These are phyloP conservation scores for Naganishia liquefaciens DNA, from an alignment of 1,284 basidiomycete genomes.

Conservation along the genomic window DNA sequence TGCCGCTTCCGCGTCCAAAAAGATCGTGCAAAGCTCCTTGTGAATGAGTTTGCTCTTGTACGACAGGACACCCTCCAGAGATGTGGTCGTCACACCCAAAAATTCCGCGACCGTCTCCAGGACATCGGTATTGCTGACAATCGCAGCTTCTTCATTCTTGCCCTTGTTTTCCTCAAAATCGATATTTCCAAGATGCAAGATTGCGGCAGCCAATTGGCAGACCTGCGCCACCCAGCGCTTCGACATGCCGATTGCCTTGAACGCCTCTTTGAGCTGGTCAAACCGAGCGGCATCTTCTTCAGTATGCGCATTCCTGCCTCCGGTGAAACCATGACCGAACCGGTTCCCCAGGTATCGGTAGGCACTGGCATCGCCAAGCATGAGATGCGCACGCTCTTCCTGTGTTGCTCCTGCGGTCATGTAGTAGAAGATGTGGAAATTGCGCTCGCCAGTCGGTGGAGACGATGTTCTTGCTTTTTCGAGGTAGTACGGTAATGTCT, in stretches of 20 bases:
- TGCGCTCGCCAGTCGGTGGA: conserved; percentile 77
- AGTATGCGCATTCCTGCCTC: conserved; percentile 55
- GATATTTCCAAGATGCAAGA: conserved; percentile 92
- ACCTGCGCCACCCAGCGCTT: conserved; percentile 91
- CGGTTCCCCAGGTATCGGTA: conserved; percentile 79
- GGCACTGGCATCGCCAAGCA: conserved; percentile 66
- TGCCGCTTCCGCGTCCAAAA: conserved; percentile 90
- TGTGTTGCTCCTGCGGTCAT: conserved; percentile 82
- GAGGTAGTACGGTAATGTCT: conserved; percentile 95
- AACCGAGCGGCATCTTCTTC: conserved; percentile 75
- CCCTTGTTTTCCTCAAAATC: conserved; percentile 83
- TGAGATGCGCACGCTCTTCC: conserved; percentile 85
- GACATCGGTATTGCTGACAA: conserved; percentile 77
- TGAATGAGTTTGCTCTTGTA: conserved; percentile 91
- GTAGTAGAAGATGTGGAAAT: conserved; percentile 97
- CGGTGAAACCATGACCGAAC: conserved; percentile 39
- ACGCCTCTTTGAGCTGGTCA: conserved; percentile 86
- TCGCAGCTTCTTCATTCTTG: conserved; percentile 82
- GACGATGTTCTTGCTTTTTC: conserved; percentile 67
- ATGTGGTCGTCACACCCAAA: conserved; percentile 74
- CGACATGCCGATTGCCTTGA: conserved; percentile 88
- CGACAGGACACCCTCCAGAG: conserved; percentile 79
- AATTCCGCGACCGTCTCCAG: conserved; percentile 85
- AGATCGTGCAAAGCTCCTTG: conserved; percentile 92
- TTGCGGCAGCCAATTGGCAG: conserved; percentile 89